Evolutionary conservation across 345 rosid species (phyloP), one percentile per base, ranked within the genome.

Genomic region (Salix arbutifolia): DNA sequence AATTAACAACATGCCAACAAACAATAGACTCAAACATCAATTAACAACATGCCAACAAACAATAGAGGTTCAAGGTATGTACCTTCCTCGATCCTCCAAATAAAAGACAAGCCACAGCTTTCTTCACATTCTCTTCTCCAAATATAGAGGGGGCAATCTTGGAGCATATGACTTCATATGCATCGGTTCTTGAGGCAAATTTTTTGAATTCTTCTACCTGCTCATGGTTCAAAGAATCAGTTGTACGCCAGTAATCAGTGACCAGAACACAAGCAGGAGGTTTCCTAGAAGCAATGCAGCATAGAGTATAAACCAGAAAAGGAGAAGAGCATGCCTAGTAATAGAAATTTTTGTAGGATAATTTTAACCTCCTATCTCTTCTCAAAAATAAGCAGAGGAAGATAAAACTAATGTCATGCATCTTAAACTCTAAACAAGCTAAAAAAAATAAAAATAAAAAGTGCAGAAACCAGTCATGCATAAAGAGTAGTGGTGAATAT

Each of bases 61-160:
- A 9, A 52, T 26, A 38, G 64, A 74, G 25, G 68, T 48, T 30
- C 3, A 52, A 71, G 68, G 18, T 52, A 60, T 67, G 18, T 82
- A 89, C 98, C 90, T 96, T 96, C 79, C 99, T 91, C 26, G 97
- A 87, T 76, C 99, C 99, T 86, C 98, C 96, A 86, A 96, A 96
- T 40, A 96, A 87, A 81, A 96, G 98, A 83, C 98, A 93, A 46
- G 98, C 92, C 75, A 91, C 90, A 76, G 97, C 97, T 82, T 78
- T 96, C 87, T 93, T 96, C 81, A 96, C 94, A 70, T 92, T 93
- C 46, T 86, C 91, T 65, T 93, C 94, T 77, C 98, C 98, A 86
- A 91, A 96, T 61, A 96, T 96, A 65, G 99, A 96, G 73, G 97
- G 96, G 50, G 96, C 97, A 75, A 96, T 89, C 86, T 91, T 93